Evolutionary conservation across 2,329 filamentous ascomycete species (phyloP), one percentile per base, ranked within the genome.

Genomic region (Penicillium sp.): DNA sequence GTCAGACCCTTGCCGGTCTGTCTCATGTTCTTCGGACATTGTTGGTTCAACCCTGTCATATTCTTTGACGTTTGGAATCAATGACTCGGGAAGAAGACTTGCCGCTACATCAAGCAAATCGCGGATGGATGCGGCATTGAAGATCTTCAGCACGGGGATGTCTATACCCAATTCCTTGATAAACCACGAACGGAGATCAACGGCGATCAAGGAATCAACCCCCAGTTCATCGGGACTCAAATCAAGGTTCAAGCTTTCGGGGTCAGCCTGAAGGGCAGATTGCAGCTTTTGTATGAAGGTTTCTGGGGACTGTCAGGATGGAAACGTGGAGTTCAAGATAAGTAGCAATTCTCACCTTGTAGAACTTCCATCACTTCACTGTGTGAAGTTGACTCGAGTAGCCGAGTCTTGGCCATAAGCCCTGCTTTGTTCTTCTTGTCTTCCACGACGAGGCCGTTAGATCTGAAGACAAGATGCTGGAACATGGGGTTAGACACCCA

Each of bases 161-260:
- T 64, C 58, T 1, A 62, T 56, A 1, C 51, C 46, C 2, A 65
- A 40, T 30, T 63, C 59, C 35, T 57, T 63, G 5, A 57, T 25
- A 42, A 66, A 62, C 61, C 62, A 66, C 4, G 60, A 63, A 4
- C 63, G 58, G 11, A 66, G 46, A 20, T 66, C 63, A 18, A 66
- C 62, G 3, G 63, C 64, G 5, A 62, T 48, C 13, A 65, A 50
- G 1, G 63, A 65, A 33, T 66, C 64, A 8, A 65, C 55, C 8
- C 64, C 63, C 22, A 62, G 57, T 11, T 57, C 52, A 36, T 60
- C 54, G 4, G 58, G 52, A 31, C 55, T 58, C 48, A 55, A 50
- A 5, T 60, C 55, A 20, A 64, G 27, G 20, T 62, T 49, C 1
- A 40, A 20, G 39, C 55, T 58, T 4, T 28, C 48, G 0, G 57